phyloP scores from a whole-genome alignment of 2,329 filamentous ascomycete species.

The Neonectria coccinea region DNA sequence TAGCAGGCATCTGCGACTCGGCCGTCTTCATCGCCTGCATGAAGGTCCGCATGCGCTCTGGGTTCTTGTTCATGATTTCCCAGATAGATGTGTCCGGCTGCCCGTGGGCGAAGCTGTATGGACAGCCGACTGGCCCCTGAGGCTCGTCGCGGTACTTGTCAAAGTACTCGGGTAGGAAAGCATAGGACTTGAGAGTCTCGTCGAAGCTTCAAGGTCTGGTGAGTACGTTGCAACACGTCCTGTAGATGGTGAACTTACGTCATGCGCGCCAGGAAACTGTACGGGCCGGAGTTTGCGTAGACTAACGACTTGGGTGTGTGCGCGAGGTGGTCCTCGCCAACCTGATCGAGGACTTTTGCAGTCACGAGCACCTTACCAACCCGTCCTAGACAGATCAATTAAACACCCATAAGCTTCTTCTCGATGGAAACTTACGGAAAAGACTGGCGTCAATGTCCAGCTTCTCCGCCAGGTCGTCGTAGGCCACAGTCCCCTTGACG shows the following conservation, averaged over 20 bases:
- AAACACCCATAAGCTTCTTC: background rate
- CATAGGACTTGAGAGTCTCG: slow-evolving; percentile 35
- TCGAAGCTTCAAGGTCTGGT: slow-evolving; percentile 41
- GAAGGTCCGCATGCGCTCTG: slow-evolving; percentile 42
- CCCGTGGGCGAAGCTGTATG: slow-evolving; percentile 46
- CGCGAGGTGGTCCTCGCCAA: slow-evolving; percentile 11
- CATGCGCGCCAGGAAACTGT: slow-evolving; percentile 16
- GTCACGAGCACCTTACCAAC: slow-evolving; percentile 20
- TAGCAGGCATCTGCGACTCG: slow-evolving; percentile 40
- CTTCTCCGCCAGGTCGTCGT: slow-evolving; percentile 44
- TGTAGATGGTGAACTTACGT: background rate
- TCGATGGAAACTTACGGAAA: slow-evolving; percentile 30
- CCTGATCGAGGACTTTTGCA: slow-evolving; percentile 13
- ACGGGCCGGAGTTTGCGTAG: slow-evolving; percentile 5
- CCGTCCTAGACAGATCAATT: slow-evolving; percentile 6
- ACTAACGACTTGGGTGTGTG: slow-evolving; percentile 26
- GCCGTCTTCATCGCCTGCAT: slow-evolving; percentile 46
- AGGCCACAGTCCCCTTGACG: slow-evolving; percentile 41
- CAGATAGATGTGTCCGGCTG: slow-evolving; percentile 47
- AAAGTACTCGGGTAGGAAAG: slow-evolving; percentile 49
- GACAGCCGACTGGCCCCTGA: slow-evolving; percentile 38
- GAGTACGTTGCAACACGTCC: background rate
- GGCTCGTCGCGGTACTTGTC: slow-evolving; percentile 48
- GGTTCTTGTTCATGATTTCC: slow-evolving; percentile 46
- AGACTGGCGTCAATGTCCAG: slow-evolving; percentile 45